phyloP scores from a whole-genome alignment of 805 yeast genomes.

The Saturnispora dispora region DNA sequence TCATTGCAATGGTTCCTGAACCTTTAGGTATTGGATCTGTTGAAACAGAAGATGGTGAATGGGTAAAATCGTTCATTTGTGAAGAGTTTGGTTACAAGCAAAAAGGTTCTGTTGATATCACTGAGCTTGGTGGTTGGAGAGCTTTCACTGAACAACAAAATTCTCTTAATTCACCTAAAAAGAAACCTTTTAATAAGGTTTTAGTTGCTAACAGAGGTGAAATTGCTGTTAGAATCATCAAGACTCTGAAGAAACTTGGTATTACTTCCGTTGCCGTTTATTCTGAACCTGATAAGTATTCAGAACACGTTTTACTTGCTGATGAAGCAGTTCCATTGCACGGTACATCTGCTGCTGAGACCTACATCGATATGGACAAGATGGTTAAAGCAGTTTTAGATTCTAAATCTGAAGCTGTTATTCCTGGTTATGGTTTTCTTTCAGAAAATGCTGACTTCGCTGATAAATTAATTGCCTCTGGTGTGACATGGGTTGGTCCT shows the following conservation, averaged over 20 bases:
- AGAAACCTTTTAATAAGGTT: constrained; percentile 71
- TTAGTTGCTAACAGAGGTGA: constrained; percentile 96
- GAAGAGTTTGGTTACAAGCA: constrained; percentile 78
- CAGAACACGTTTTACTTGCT: constrained; percentile 78
- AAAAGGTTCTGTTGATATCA: constrained; percentile 69
- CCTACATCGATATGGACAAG: constrained; percentile 79
- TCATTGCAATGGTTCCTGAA: constrained; percentile 82
- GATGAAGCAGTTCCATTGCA: constrained; percentile 73
- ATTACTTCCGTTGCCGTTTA: constrained; percentile 81
- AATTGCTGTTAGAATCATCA: constrained; percentile 90
- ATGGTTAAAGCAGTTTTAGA: constrained; percentile 77
- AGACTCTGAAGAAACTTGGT: constrained; percentile 71
- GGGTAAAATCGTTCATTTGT: constrained; percentile 91
- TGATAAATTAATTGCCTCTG: constrained; percentile 74
- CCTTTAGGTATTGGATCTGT: constrained; percentile 95
- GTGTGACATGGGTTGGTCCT: constrained; percentile 93
- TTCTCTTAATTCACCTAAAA: constrained; percentile 21
- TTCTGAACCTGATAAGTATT: constrained; percentile 82
- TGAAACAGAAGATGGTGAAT: constrained; percentile 68
- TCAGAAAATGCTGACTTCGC: constrained; percentile 96
- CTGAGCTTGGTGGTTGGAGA: constrained; percentile 87
- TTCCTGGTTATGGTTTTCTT: constrained; percentile 95
- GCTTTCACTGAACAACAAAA: constrained; percentile 36
- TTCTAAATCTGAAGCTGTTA: constrained; percentile 85
- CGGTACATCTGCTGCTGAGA: constrained; percentile 83